Percentiles rank a stretch among this genome's conserved stretches.
These are phyloP conservation scores for Sclerotinia subarctica DNA, from an alignment of 2,329 filamentous ascomycete species.

Conservation along the genomic window DNA sequence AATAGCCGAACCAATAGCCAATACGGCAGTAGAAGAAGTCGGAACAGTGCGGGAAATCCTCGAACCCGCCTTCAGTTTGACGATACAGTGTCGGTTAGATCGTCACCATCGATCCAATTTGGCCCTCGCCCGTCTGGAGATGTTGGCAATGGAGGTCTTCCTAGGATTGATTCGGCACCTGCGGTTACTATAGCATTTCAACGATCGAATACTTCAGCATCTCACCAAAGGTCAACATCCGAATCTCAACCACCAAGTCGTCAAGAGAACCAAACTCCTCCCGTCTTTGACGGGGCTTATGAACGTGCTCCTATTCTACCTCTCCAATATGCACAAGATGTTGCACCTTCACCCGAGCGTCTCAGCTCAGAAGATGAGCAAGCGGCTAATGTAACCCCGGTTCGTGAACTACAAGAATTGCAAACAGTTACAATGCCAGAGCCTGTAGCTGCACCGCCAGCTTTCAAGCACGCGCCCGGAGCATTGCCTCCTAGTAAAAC, in stretches of 20 bases:
- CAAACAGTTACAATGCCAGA: slow-evolving; percentile 60
- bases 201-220: slow-evolving; percentile 20
- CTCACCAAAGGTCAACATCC: slow-evolving; percentile 37
- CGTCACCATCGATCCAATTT: slow-evolving; percentile 47
- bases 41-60: slow-evolving; percentile 52
- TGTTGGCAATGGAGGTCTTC: slow-evolving; percentile 22
- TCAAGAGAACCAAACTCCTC: slow-evolving; percentile 28
- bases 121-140: slow-evolving; percentile 28
- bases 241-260: slow-evolving; percentile 35
- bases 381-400: slow-evolving; percentile 41
- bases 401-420: slow-evolving; percentile 53
- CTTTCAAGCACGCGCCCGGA: slow-evolving; percentile 72
- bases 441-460: slow-evolving; percentile 74
- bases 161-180: slow-evolving; percentile 52
- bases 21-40: slow-evolving; percentile 55
- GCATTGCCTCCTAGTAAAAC: slow-evolving; percentile 67
- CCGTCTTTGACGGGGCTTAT: slow-evolving; percentile 33
- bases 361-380: slow-evolving; percentile 57
- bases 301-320: slow-evolving; percentile 32
- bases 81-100: slow-evolving; percentile 49
- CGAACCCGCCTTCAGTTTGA: slow-evolving; percentile 56
- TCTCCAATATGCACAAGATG: slow-evolving; percentile 44
- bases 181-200: slow-evolving; percentile 40
- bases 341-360: slow-evolving; percentile 49
- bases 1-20: slow-evolving; percentile 42